Percentiles rank a stretch among this genome's conserved stretches.
phyloP scores from a whole-genome alignment of 768 basidiomycete species.

The Leccinellum rugosiceps region DNA sequence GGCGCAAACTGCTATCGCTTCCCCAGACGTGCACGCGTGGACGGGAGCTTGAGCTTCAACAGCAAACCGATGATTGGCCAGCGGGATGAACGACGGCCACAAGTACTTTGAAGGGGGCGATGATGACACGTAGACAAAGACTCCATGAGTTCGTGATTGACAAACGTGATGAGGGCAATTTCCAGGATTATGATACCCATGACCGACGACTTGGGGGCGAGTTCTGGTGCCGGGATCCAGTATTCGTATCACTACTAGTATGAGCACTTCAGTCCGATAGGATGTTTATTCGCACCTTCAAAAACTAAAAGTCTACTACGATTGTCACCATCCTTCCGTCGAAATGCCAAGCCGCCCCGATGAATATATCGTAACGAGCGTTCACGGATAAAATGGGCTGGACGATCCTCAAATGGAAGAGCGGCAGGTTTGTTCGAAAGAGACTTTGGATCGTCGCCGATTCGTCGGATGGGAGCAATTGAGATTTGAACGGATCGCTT shows the following conservation, averaged over 20 bases:
- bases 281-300: too few relatives aligned
- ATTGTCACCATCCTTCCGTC: neutral
- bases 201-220: neutral
- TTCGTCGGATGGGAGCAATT: conserved; percentile 11
- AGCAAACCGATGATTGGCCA: neutral
- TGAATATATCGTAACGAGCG: neutral
- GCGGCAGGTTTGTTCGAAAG: neutral
- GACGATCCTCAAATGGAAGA: neutral
- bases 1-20: neutral
- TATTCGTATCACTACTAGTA: too few relatives aligned
- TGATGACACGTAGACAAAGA: neutral
- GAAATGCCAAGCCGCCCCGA: neutral
- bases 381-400: neutral
- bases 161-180: neutral
- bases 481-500: neutral
- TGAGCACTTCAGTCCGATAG: too few relatives aligned
- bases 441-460: neutral
- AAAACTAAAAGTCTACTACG: neutral
- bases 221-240: neutral
- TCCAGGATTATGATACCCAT: neutral
- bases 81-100: neutral
- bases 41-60: neutral
- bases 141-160: neutral
- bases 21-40: neutral
- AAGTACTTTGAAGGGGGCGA: neutral